Percentiles rank a stretch among this genome's conserved stretches.
Conservation (phyloP, 2,329 filamentous ascomycete species). For the Fusarium haematococcum region DNA sequence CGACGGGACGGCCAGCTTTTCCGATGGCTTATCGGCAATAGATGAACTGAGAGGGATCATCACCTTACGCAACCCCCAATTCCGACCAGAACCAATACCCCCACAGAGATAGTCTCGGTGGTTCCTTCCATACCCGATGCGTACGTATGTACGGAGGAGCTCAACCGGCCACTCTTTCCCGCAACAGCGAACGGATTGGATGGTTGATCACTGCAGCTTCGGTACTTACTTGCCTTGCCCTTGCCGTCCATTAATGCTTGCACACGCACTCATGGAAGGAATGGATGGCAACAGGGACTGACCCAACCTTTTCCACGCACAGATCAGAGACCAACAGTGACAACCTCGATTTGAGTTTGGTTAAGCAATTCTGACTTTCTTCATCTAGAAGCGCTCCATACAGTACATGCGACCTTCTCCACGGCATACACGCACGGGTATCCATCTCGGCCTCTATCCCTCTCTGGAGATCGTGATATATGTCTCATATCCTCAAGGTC, state of each 20-base stretch:
- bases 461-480: conserved; percentile 2
- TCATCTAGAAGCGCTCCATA: background rate
- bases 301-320: background rate
- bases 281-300: conserved; percentile 1
- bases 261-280: background rate
- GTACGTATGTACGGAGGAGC: conserved; percentile 6
- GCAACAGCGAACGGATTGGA: background rate
- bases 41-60: conserved; percentile 18
- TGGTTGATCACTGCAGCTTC: background rate
- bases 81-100: conserved; percentile 10
- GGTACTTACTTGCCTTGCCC: conserved; percentile 8
- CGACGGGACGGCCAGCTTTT: background rate
- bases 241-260: background rate
- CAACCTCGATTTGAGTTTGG: background rate
- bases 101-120: conserved; percentile 22
- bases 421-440: background rate
- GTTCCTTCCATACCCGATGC: background rate
- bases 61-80: conserved; percentile 21
- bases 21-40: conserved; percentile 10
- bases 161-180: background rate
- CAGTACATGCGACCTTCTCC: background rate
- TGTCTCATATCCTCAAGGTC: background rate
- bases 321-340: conserved; percentile 1
- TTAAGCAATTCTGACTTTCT: background rate
- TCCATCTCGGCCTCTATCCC: background rate